These are phyloP conservation scores for Aspergillus piperis DNA, from an alignment of 2,329 filamentous ascomycete genomes.

Conservation along the genomic window DNA sequence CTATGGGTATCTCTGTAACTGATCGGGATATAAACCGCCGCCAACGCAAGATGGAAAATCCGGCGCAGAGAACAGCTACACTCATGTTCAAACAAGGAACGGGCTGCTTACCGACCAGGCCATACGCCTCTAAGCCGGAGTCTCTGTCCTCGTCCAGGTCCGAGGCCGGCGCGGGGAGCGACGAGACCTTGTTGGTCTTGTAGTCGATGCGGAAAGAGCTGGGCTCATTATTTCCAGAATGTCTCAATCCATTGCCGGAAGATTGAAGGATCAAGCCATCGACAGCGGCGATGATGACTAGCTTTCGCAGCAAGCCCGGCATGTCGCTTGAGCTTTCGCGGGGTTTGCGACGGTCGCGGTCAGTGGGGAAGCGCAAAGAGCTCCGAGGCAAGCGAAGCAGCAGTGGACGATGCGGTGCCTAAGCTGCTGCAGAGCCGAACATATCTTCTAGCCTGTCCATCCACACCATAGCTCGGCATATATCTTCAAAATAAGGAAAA, in stretches of 20 bases:
- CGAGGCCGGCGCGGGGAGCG: conserved; percentile 40
- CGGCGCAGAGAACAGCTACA: neutral
- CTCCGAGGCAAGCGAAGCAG: neutral
- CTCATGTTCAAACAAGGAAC: neutral
- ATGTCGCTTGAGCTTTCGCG: conserved; percentile 49
- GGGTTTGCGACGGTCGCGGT: conserved; percentile 9
- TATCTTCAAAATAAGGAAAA: neutral
- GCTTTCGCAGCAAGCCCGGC: conserved; percentile 76
- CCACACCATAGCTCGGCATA: neutral
- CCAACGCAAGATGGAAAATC: neutral
- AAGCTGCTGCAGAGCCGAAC: neutral
- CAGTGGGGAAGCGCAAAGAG: conserved; percentile 3
- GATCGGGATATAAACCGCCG: neutral
- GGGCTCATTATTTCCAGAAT: conserved; percentile 54
- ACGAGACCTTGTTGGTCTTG: conserved; percentile 56
- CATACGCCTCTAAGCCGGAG: conserved; percentile 50
- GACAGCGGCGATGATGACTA: conserved; percentile 75
- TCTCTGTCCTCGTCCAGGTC: conserved; percentile 33
- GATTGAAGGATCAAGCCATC: conserved; percentile 84
- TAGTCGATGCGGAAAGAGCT: conserved; percentile 72
- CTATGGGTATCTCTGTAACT: neutral
- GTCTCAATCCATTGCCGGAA: conserved; percentile 51
- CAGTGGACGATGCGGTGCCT: neutral
- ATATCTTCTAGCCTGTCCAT: neutral
- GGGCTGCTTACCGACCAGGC: conserved; percentile 56